These are phyloP conservation scores for Fusarium sp. DNA, from an alignment of 2,329 filamentous ascomycete species.

Conservation along the genomic window DNA sequence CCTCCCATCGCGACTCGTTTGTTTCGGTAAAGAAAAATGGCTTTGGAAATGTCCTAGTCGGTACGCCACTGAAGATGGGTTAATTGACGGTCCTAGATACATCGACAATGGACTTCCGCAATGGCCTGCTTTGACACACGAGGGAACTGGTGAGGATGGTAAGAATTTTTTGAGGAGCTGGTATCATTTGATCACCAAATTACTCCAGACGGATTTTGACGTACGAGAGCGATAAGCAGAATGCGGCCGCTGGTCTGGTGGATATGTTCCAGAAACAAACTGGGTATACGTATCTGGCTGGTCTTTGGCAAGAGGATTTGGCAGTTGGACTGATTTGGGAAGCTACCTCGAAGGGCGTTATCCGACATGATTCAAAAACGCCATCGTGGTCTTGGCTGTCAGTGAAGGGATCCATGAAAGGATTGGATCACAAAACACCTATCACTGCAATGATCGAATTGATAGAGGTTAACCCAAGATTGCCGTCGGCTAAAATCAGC, in stretches of 20 bases:
- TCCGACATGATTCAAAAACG: accelerated
- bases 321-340: slow-evolving; percentile 5
- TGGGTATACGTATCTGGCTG: neutral
- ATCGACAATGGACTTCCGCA: neutral
- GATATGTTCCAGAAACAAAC: neutral
- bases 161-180: neutral
- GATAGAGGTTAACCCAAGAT: accelerated
- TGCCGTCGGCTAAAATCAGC: too few relatives aligned
- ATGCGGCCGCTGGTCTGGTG: slow-evolving; percentile 3
- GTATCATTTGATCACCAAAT: neutral
- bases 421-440: neutral
- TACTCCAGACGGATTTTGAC: slow-evolving; percentile 3
- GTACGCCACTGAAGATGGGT: neutral
- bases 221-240: neutral
- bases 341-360: neutral
- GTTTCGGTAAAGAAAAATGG: slow-evolving; percentile 10
- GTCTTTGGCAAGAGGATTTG: slow-evolving; percentile 12
- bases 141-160: neutral
- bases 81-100: neutral
- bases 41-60: slow-evolving; percentile 18
- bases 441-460: neutral
- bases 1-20: neutral
- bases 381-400: slow-evolving; percentile 16
- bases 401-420: neutral
- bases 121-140: neutral